Evolutionary conservation across 1,139 yeast species (phyloP).

Genomic region (Meyerozyma athensensis): DNA sequence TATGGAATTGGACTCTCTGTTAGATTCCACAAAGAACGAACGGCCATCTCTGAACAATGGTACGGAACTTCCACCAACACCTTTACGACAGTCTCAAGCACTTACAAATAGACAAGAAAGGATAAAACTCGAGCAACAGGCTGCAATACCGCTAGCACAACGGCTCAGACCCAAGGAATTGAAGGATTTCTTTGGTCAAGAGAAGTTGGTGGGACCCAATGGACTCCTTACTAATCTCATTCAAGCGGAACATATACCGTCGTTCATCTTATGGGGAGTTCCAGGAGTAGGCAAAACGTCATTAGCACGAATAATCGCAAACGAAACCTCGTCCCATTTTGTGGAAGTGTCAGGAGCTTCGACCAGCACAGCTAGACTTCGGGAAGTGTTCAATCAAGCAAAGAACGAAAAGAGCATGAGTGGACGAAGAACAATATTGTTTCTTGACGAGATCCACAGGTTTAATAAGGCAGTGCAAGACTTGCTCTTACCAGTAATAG

Average conservation of each 20-base stretch:
- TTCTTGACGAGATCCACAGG: conserved; percentile 90
- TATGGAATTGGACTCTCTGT: no score
- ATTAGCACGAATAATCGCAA: conserved; percentile 54
- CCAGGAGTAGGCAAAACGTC: conserved; percentile 97
- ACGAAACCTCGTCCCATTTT: conserved; percentile 49
- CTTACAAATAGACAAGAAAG: not conserved
- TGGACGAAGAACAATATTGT: conserved; percentile 68
- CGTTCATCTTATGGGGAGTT: conserved; percentile 91
- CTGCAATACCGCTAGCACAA: conserved; percentile 77
- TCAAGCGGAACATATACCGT: conserved; percentile 61
- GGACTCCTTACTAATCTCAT: conserved; percentile 74
- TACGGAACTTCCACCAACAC: not conserved
- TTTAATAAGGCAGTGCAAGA: conserved; percentile 91
- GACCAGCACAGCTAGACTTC: conserved; percentile 65
- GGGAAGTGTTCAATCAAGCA: conserved; percentile 70
- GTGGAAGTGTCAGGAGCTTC: conserved; percentile 86
- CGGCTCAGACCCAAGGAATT: conserved; percentile 70
- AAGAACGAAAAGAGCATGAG: conserved; percentile 62
- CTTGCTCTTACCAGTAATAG: conserved; percentile 68
- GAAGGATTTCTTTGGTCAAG: conserved; percentile 83
- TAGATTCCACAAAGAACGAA: no score
- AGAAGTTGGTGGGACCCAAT: conserved; percentile 66
- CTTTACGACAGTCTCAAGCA: conserved; percentile 2
- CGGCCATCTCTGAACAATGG: no score
- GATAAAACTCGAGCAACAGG: conserved; percentile 37